phyloP scores from a whole-genome alignment of 352 stramenopile species.

The Globisporangium cystogenes region DNA sequence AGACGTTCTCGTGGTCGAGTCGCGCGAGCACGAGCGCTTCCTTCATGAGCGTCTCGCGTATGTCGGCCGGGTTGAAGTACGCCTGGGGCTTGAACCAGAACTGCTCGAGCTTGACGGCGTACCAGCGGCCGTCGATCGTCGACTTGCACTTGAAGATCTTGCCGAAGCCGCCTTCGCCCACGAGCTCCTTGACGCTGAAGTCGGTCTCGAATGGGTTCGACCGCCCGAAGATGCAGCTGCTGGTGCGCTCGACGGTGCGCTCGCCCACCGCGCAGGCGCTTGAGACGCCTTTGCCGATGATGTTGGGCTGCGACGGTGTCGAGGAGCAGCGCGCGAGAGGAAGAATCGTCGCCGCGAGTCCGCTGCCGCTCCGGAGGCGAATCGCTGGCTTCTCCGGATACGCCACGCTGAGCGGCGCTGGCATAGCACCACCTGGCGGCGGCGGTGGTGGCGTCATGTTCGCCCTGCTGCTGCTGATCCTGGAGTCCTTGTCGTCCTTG shows the following conservation, averaged over 20 bases:
- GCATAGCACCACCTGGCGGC: neutral
- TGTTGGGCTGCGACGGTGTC: conserved; percentile 34
- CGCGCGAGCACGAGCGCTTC: conserved; percentile 90
- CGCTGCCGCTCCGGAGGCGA: conserved; percentile 2
- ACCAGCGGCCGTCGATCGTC: conserved; percentile 59
- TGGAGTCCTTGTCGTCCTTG: too few species aligned
- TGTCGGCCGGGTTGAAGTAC: conserved; percentile 65
- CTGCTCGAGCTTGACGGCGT: conserved; percentile 77
- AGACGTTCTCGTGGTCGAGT: conserved; percentile 94
- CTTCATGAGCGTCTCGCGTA: conserved; percentile 91
- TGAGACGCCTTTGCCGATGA: neutral
- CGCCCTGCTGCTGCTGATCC: too few species aligned
- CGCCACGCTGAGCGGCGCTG: neutral
- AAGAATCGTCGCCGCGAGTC: conserved; percentile 20
- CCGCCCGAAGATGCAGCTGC: conserved; percentile 46
- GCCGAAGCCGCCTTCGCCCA: conserved; percentile 69
- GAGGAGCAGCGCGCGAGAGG: conserved; percentile 53
- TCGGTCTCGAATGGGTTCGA: conserved; percentile 79
- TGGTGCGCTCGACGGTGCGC: conserved; percentile 20
- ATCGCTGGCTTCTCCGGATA: neutral
- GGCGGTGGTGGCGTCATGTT: neutral
- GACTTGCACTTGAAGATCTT: conserved; percentile 80
- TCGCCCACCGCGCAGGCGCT: conserved; percentile 7
- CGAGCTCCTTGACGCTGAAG: conserved; percentile 58
- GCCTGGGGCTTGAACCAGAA: conserved; percentile 83